A percentile compares a stretch with the other conserved stretches of the same genome.
phyloP scores from a whole-genome alignment of 2,329 filamentous ascomycete species.

The Hypocreales sp. region DNA sequence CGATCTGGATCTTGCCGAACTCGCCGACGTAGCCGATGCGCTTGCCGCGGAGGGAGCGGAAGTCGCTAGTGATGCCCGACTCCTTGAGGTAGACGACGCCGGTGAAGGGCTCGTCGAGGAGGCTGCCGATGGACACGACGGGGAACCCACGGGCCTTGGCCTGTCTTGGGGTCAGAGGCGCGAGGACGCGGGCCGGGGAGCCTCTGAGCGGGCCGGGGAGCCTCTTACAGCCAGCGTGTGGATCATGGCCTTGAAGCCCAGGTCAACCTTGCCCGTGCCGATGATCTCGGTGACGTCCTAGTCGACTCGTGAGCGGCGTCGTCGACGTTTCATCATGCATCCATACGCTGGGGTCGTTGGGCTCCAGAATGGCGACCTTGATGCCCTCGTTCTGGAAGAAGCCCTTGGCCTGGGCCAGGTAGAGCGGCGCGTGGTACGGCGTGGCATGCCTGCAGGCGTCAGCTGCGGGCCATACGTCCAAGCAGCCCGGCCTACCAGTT shows the following conservation, averaged over 20 bases:
- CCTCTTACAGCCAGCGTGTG: slow-evolving; percentile 53
- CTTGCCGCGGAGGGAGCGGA: slow-evolving; percentile 60
- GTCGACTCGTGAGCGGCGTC: too few species aligned
- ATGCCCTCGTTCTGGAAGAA: slow-evolving; percentile 63
- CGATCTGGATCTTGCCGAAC: slow-evolving; percentile 73
- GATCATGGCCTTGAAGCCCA: slow-evolving; percentile 76
- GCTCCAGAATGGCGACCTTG: slow-evolving; percentile 63
- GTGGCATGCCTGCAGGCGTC: slow-evolving; percentile 51
- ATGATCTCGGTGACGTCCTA: slow-evolving; percentile 72
- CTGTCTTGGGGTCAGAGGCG: slow-evolving; percentile 19
- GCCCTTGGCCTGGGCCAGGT: slow-evolving; percentile 61
- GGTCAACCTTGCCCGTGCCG: slow-evolving; percentile 58
- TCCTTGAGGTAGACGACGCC: slow-evolving; percentile 63
- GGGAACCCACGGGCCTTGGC: slow-evolving; percentile 65
- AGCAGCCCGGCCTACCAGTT: slow-evolving; percentile 46
- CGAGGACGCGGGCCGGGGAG: too few species aligned
- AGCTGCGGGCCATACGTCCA: background rate
- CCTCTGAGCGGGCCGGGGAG: too few species aligned
- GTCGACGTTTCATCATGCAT: too few species aligned
- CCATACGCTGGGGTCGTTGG: slow-evolving; percentile 58
- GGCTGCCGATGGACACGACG: slow-evolving; percentile 54
- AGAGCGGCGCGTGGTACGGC: slow-evolving; percentile 65
- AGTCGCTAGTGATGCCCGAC: slow-evolving; percentile 60
- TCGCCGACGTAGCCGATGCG: slow-evolving; percentile 68
- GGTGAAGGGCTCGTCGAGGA: slow-evolving; percentile 69